Conservation (phyloP, 345 rosid species). For the Gossypium ekmanianum region DNA sequence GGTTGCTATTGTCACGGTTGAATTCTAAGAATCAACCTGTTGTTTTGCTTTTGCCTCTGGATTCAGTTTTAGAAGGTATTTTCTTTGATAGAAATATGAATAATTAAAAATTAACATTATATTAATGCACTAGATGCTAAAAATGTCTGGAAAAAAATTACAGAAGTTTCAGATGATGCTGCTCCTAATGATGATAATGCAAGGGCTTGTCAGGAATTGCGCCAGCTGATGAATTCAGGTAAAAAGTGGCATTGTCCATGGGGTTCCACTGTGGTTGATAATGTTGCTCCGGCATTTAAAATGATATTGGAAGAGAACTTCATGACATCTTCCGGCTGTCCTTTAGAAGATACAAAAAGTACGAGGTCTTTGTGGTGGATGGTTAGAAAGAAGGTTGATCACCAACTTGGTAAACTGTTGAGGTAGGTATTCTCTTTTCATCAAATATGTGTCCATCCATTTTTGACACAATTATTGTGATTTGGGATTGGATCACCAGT, state of each 20-base stretch:
- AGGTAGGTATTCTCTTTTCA: slow-evolving; percentile 39
- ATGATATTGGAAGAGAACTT: slow-evolving; percentile 71
- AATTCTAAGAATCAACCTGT: slow-evolving; percentile 55
- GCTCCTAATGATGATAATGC: slow-evolving; percentile 26
- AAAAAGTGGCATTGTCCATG: slow-evolving; percentile 84
- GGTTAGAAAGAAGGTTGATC: slow-evolving; percentile 73
- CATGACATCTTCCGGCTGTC: slow-evolving; percentile 44
- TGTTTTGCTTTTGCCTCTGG: slow-evolving; percentile 66
- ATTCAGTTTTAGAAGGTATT: slow-evolving; percentile 66
- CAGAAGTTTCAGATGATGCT: slow-evolving; percentile 38
- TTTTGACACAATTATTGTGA: not conserved
- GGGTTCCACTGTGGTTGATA: slow-evolving; percentile 66
- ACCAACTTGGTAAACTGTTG: slow-evolving; percentile 55
- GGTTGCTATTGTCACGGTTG: slow-evolving; percentile 76
- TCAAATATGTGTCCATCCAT: not conserved
- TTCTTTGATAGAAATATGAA: not conserved
- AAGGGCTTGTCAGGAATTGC: slow-evolving; percentile 27
- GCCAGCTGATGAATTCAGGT: slow-evolving; percentile 29
- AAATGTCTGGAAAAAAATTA: slow-evolving; percentile 7
- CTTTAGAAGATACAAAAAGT: slow-evolving; percentile 53
- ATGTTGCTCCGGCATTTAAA: slow-evolving; percentile 73
- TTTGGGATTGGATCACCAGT: not conserved
- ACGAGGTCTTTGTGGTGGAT: slow-evolving; percentile 70
- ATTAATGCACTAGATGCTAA: slow-evolving; percentile 18
- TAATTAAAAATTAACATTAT: slow-evolving; percentile 16